Base-by-base conservation (phyloP, 768 basidiomycete species). In the Pleurotus eryngii region DNA sequence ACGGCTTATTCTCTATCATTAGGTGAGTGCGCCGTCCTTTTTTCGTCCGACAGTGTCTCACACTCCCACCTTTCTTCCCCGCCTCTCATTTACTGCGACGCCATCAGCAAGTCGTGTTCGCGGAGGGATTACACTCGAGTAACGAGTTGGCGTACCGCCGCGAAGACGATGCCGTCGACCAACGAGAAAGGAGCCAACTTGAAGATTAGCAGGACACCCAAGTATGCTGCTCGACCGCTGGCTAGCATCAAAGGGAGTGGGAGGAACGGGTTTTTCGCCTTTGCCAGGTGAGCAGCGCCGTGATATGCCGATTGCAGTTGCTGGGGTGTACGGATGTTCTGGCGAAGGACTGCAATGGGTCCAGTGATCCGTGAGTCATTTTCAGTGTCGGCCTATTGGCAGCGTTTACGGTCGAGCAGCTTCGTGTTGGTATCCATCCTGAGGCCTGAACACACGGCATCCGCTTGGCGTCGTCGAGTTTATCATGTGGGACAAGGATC, bases 391-490 rank as follows among this genome's bases (percentile, higher is more conserved):
- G 24, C 27, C 20, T n/a, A n/a, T 54, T 3, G 7, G 45, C 4
- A 17, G 5, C 20, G 40, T 50, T 48, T 9, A 49, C 43, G 56
- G 18, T 18, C 8, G 15, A 12, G 35, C 61, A 95, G 86, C 15
- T 91, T 85, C 70, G 89, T 88, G 65, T 85, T 79, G 61, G 85
- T 84, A 24, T 86, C 81, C 2, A 68, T 87, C n/a, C n/a, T n/a
- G n/a, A n/a, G n/a, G n/a, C 45, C 75, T 84, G 30, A 81, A 76
- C 56, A 79, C 75, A 2, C 77, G 84, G 8, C 76, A 84, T 27
- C 81, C 86, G 26, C 96, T 95, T 0, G n/a, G n/a, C n/a, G n/a
- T n/a, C n/a, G n/a, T n/a, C n/a, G n/a, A n/a, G n/a, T n/a, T n/a
- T n/a, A n/a, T n/a, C n/a, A n/a, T n/a, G n/a, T n/a, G n/a, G n/a